phyloP scores from a whole-genome alignment of 2,329 filamentous ascomycete genomes.

The Teratosphaeriaceae sp. region DNA sequence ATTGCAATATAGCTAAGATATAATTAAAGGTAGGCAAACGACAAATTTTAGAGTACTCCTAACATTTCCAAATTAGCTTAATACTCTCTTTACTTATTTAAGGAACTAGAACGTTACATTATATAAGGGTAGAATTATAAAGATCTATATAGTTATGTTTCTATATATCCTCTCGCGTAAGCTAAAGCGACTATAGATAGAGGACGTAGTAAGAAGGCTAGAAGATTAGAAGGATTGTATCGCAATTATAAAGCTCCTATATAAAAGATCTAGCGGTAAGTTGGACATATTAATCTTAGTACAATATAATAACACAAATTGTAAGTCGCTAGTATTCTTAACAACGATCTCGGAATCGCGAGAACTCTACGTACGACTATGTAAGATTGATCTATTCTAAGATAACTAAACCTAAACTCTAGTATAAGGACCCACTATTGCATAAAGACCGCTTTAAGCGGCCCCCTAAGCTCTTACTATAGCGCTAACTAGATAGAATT shows the following conservation, averaged over 20 bases:
- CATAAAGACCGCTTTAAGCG: too few species aligned
- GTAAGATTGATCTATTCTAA: background rate
- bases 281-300: too few species aligned
- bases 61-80: background rate
- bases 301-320: background rate
- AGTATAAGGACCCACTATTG: background rate
- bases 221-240: background rate
- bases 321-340: background rate
- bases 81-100: background rate
- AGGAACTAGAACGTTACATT: background rate
- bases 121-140: background rate
- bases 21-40: background rate
- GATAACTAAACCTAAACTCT: too few species aligned
- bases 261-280: too few species aligned
- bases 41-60: background rate
- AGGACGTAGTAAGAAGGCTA: background rate
- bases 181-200: background rate
- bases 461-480: too few species aligned
- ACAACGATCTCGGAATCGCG: background rate
- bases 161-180: background rate
- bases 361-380: background rate
- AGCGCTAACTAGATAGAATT: background rate
- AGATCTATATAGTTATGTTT: background rate
- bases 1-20: background rate
- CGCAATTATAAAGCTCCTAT: background rate